Base-by-base conservation (phyloP, 2,329 filamentous ascomycete genomes). In the Xylaria sp. region DNA sequence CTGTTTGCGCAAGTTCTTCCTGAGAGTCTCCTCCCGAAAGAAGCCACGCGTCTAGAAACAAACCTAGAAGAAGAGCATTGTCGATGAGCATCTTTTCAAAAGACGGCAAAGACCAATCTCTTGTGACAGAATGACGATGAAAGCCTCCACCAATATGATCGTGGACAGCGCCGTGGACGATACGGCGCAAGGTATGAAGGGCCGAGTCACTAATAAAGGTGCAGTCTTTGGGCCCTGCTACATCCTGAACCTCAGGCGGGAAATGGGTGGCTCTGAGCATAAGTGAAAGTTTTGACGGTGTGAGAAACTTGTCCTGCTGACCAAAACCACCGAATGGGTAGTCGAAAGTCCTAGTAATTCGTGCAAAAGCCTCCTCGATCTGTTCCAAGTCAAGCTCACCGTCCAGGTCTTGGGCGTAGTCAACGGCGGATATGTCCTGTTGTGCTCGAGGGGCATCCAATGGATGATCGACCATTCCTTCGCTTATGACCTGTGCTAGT, bases 21-120 rank as follows among this genome's bases (percentile, higher is more conserved):
- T 91, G 86, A 58, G 86, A 85, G 0, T 86, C 71, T 13, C 75
- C 80, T 28, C 80, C 78, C 28, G 75, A 78, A 13, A 90, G 81
- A 15, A 93, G 85, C 84, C 94, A 98, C 0, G 93, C 94, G 75
- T 97, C 94, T 7, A 97, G 85, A 74, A 96, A 98, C 7, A 96
- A 85, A 28, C 90, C 87, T 2, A 99, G 82, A 0, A 98, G 85
- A 72, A 97, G 91, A 0, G 93, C 91, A 75, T 99, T 97, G 76
- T 98, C 96, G 63, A 93, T 94, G 10, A 97, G 87, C 87, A 98
- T 94, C 83, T 98, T 98, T 82, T 99, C 96, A 74, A 98, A 99
- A 78, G 97, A 94, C 12, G 96, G 96, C 55, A 98, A 83, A 70
- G 91, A 93, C 96, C 96, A 99, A 80, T 98, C 93, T 15, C 89